Base-by-base conservation (phyloP, 1,284 basidiomycete species). In the Megacollybia platyphylla region DNA sequence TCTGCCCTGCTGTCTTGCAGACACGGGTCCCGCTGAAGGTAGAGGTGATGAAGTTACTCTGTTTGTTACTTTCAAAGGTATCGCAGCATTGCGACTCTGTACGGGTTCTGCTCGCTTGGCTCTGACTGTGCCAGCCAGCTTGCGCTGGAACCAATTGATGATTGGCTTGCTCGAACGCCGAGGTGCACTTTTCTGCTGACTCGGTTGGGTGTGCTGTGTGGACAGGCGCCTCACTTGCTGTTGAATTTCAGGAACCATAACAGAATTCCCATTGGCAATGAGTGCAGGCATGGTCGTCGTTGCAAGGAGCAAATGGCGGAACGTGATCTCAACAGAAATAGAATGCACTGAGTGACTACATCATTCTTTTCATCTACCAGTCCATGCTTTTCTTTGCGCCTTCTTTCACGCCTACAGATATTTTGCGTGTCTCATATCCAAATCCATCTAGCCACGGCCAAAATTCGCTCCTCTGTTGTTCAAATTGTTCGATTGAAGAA, bases 391-490 rank as follows among this genome's bases (percentile, higher is more conserved):
- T 68, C 53, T 67, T 73, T 36, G 60, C 57, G 48, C 65, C 60
- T 49, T 62, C 65, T 29, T 55, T 57, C 15, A 68, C 59, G 10
- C 66, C 57, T 35, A 84, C 61, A 2, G 79, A 73, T 42, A 87
- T 83, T 58, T 79, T 82, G 42, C 71, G 73, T 43, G 80, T 83
- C 59, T 83, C 74, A 64, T 90, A 92, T 32, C 88, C 89, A 48
- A 91, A 86, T 41, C 92, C 92, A 57, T 97, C 87, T 59, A 96
- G 64, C 92, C 92, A 97, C 7, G 92, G 87, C 88, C 90, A 94
- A 45, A 69, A 58, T 54, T 74, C 65, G 28, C 79, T 83, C 50
- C 92, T 63, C 52, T 73, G 73, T 53, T 71, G 57, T 71, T 97
- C 92, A 54, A 94, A 97, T 42, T 61, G 54, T 49, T 71, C 67